Conservation (phyloP, 2,329 filamentous ascomycete genomes). For the Venturiaceae sp. region DNA sequence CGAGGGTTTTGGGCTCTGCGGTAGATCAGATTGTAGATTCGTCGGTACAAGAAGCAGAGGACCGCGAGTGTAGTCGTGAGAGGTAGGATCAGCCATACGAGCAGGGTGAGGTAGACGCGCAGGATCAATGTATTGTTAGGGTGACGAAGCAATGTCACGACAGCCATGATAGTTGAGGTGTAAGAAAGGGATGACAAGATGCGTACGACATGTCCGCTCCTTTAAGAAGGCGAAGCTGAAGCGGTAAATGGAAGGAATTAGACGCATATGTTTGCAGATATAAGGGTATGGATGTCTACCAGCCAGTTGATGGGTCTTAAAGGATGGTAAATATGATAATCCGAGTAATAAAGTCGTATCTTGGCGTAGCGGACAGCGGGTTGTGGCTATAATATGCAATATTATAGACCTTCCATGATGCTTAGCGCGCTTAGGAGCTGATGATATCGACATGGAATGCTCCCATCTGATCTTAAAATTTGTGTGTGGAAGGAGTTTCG, state of each 20-base stretch:
- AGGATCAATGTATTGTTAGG: neutral
- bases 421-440: neutral
- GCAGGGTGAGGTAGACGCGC: neutral
- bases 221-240: neutral
- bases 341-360: neutral
- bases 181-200: neutral
- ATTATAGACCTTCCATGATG: neutral
- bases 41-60: neutral
- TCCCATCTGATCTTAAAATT: neutral
- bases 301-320: neutral
- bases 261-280: neutral
- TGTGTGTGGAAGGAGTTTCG: neutral
- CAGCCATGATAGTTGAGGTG: neutral
- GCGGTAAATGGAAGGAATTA: neutral
- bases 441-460: neutral
- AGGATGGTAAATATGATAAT: neutral
- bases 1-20: neutral
- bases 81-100: slow-evolving; percentile 1
- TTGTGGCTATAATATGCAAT: neutral
- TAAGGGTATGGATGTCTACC: neutral
- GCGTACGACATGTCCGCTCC: neutral
- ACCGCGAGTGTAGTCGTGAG: neutral
- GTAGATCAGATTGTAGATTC: neutral
- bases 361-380: neutral
- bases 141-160: neutral